phyloP scores from a whole-genome alignment of 495 filamentous ascomycete genomes.

The Aspergillus olivimuriae region DNA sequence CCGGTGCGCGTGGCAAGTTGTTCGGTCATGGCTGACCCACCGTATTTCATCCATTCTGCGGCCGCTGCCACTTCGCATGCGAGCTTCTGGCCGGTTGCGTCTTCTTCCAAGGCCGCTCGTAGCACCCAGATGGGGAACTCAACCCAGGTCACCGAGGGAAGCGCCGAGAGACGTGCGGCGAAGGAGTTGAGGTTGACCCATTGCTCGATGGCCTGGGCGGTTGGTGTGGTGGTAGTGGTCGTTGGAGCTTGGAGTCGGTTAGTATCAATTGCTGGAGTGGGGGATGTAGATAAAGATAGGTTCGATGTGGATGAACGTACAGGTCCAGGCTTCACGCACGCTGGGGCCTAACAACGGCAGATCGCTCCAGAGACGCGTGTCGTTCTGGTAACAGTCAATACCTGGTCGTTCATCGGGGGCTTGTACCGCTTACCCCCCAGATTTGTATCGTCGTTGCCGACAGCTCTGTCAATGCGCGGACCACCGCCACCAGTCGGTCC shows the following conservation, averaged over 20 bases:
- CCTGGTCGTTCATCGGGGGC: no score
- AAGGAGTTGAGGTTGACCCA: constrained; percentile 6
- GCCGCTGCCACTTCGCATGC: not conserved
- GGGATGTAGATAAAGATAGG: not conserved
- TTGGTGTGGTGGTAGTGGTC: not conserved
- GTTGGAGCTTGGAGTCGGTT: not conserved
- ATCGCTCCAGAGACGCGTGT: not conserved
- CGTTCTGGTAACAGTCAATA: not conserved
- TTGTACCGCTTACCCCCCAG: constrained; percentile 4
- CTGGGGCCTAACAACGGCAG: constrained; percentile 1
- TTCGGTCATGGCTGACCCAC: not conserved
- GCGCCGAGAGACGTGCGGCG: not conserved
- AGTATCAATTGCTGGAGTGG: not conserved
- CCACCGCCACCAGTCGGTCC: constrained; percentile 2
- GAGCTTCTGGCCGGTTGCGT: not conserved
- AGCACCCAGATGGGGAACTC: constrained; percentile 1
- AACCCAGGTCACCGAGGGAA: not conserved
- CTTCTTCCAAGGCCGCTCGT: constrained; percentile 1
- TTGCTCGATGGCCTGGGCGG: not conserved
- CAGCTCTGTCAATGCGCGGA: constrained; percentile 1
- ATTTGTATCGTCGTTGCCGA: not conserved
- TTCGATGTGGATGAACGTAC: not conserved
- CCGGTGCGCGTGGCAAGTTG: not conserved
- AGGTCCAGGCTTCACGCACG: constrained; percentile 4
- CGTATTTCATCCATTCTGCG: constrained; percentile 1